A percentile compares a stretch with the other conserved stretches of the same genome.
Evolutionary conservation across 1,284 basidiomycete species (phyloP).

Genomic region (Neonothopanus nambi): DNA sequence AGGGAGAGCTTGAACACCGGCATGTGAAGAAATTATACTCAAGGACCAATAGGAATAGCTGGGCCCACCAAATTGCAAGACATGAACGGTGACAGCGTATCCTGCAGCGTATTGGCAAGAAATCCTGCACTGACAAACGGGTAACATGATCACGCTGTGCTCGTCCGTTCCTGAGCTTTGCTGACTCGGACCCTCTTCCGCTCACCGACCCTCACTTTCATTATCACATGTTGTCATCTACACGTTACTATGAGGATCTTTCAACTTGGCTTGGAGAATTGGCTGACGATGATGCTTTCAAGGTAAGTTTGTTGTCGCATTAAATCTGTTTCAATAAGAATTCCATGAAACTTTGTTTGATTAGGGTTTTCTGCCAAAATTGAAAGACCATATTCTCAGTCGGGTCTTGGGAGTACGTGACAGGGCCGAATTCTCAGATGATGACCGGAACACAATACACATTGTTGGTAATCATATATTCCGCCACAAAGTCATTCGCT

Average conservation of each 20-base stretch:
- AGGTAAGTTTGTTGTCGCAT: background rate
- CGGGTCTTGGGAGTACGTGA: background rate
- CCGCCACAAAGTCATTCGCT: background rate
- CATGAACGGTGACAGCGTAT: constrained; percentile 17
- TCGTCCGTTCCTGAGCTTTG: background rate
- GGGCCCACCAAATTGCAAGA: constrained; percentile 25
- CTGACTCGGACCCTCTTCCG: constrained; percentile 18
- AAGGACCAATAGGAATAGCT: constrained; percentile 31
- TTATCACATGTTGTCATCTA: constrained; percentile 18
- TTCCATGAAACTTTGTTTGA: background rate
- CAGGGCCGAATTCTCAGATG: background rate
- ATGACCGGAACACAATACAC: background rate
- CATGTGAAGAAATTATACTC: constrained; percentile 32
- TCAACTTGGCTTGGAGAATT: background rate
- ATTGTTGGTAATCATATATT: background rate
- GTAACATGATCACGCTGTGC: background rate
- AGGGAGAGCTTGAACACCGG: constrained; percentile 35
- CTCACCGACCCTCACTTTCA: constrained; percentile 2
- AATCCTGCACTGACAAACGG: background rate
- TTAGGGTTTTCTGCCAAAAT: too few relatives aligned
- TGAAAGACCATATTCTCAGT: background rate
- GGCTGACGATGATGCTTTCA: background rate
- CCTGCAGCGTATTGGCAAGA: background rate
- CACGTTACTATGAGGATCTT: background rate
- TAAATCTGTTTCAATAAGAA: background rate